Conservation (phyloP, 371 early-diverging fungal species). For the Quaeritorhiza haematococci region DNA sequence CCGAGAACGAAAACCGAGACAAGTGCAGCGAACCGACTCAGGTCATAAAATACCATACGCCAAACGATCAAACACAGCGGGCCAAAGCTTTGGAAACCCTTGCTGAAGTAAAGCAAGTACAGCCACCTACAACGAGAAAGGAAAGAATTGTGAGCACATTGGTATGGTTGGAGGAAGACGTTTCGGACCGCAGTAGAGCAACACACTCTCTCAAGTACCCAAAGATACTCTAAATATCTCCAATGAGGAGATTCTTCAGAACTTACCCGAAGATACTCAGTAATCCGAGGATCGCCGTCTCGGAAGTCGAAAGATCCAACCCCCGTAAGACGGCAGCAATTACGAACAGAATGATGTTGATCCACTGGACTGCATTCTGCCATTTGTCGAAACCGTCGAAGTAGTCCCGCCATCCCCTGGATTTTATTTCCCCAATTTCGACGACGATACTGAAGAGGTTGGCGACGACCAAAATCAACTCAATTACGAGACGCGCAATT, state of each 20-base stretch:
- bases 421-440: background rate
- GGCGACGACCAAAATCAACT: slow-evolving; percentile 9
- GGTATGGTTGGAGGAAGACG: too few relatives aligned
- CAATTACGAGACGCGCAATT: slow-evolving; percentile 10
- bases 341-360: slow-evolving; percentile 8
- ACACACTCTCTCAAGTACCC: background rate
- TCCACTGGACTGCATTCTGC: slow-evolving; percentile 10
- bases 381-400: slow-evolving; percentile 7
- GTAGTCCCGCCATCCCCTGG: background rate
- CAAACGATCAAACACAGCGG: slow-evolving; percentile 14
- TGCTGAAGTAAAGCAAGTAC: slow-evolving; percentile 17
- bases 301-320: background rate
- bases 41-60: slow-evolving; percentile 8
- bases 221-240: background rate
- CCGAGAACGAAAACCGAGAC: slow-evolving; percentile 15
- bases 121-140: slow-evolving; percentile 7
- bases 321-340: slow-evolving; percentile 8
- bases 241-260: background rate
- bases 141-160: background rate
- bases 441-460: slow-evolving; percentile 4
- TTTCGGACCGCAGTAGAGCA: too few relatives aligned
- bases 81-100: slow-evolving; percentile 12
- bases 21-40: slow-evolving; percentile 10
- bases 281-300: background rate
- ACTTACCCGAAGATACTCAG: background rate